Percentiles rank a stretch among this genome's conserved stretches.
Conservation (phyloP, 345 rosid genomes). For the Combretum micranthum region DNA sequence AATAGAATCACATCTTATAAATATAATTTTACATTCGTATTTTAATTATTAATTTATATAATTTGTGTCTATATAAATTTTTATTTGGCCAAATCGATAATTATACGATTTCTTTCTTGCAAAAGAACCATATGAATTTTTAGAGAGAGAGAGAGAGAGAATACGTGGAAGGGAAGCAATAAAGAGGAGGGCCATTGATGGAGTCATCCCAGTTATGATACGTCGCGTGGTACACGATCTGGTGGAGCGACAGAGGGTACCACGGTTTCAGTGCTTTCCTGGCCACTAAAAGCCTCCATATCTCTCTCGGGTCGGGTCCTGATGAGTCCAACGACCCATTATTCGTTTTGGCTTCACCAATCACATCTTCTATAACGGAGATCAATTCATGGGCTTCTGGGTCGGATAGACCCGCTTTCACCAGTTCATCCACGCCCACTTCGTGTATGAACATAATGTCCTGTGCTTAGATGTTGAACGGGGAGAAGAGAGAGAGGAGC, state of each 20-base stretch:
- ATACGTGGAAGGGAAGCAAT: conserved; percentile 85
- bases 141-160: not conserved
- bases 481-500: too few relatives aligned
- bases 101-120: too few relatives aligned
- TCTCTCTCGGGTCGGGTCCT: conserved; percentile 36
- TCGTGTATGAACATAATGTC: conserved; percentile 22
- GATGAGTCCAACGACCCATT: not conserved
- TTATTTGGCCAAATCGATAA: too few relatives aligned
- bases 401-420: conserved; percentile 38
- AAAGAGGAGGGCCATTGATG: conserved; percentile 62
- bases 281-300: conserved; percentile 53
- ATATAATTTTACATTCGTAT: too few relatives aligned
- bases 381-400: conserved; percentile 40
- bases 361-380: conserved; percentile 20
- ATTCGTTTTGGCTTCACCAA: conserved; percentile 9
- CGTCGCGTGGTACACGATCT: conserved; percentile 60
- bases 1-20: too few relatives aligned
- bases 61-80: too few relatives aligned
- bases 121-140: too few relatives aligned
- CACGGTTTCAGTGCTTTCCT: conserved; percentile 49
- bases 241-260: conserved; percentile 66
- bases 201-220: conserved; percentile 66
- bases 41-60: too few relatives aligned
- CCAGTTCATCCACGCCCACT: conserved; percentile 40
- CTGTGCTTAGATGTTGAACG: too few relatives aligned